Evolutionary conservation across 176 grass and related monocot species (phyloP), one percentile per base, ranked within the genome.

Genomic region (Bolboschoenus planiculmis): DNA sequence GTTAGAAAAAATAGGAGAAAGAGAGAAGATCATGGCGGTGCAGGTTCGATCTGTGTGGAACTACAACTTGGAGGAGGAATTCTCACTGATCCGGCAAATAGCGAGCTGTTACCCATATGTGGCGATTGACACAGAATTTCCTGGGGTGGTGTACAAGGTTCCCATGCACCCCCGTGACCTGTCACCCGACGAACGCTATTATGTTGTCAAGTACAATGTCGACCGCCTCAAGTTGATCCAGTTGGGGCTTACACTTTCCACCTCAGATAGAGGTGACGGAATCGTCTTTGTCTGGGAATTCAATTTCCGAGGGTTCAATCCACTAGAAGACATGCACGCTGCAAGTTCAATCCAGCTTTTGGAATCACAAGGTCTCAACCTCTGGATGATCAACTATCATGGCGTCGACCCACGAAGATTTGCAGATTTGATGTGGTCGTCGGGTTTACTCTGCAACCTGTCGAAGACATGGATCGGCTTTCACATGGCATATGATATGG

Each of bases 101-200:
- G 85, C 91, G 24, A 87, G 84, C 73, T 83, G 84, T 23, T 88
- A 90, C 68, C 90, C 81, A 1, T 94, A 89, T 34, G 88, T 90
- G 4, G 83, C 90, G 37, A 87, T 94, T 83, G 92, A 94, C 84
- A 94, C 90, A 8, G 92, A 94, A 83, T 94, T 92, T 85, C 92
- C 92, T 0, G 92, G 92, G 76, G 86, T 89, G 0, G 90, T 89
- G n/a, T 93, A 86, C 83, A 11, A 48, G 43, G 15, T 10, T 6
- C 79, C 85, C 42, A 77, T 87, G 64, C 73, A 91, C 9, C 87
- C 81, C 0, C 78, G 57, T 7, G 81, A 81, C 83, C 78, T 89
- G 9, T 84, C 87, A 37, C 24, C 42, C 4, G 83, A 83, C 0
- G 82, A 91, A 59, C 91, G 89, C 76, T 94, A 94, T 58, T 85